Conservation (phyloP, 2,329 filamentous ascomycete species). For the Thelonectria rubi region DNA sequence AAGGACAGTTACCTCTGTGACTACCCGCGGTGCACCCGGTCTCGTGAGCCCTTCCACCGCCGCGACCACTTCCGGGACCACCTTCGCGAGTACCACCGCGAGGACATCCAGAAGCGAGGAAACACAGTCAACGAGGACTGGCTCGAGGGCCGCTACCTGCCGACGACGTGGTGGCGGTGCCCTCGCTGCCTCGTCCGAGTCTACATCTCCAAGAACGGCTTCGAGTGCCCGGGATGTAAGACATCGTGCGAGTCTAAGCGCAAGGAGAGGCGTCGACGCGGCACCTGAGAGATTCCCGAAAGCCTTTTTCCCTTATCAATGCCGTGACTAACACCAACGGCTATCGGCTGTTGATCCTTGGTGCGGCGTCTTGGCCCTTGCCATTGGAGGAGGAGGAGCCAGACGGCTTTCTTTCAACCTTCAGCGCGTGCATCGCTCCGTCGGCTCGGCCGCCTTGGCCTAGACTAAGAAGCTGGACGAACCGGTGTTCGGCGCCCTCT, state of each 20-base stretch:
- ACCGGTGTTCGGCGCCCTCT: constrained; percentile 18
- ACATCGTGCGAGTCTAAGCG: constrained; percentile 56
- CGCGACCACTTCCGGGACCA: constrained; percentile 68
- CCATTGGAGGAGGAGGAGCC: neutral
- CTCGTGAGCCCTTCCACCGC: constrained; percentile 58
- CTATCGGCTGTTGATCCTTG: neutral
- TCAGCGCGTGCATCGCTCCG: neutral
- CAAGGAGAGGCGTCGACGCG: constrained; percentile 46
- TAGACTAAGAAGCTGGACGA: constrained; percentile 14
- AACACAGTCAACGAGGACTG: constrained; percentile 49
- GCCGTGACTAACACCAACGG: neutral
- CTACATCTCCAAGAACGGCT: constrained; percentile 51
- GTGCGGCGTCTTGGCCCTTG: neutral
- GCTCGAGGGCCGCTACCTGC: constrained; percentile 51
- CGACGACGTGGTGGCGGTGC: constrained; percentile 63
- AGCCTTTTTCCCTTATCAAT: neutral
- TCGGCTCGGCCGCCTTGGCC: neutral
- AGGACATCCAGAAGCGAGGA: constrained; percentile 62
- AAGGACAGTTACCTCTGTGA: constrained; percentile 61
- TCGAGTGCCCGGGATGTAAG: constrained; percentile 59
- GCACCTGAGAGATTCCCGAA: constrained; percentile 12
- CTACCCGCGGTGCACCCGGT: constrained; percentile 59
- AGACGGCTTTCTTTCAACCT: neutral
- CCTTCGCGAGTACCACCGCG: constrained; percentile 63
- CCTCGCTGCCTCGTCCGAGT: constrained; percentile 60